Base-by-base conservation (phyloP, 2,329 filamentous ascomycete genomes). In the Colletotrichum tamarilloi region DNA sequence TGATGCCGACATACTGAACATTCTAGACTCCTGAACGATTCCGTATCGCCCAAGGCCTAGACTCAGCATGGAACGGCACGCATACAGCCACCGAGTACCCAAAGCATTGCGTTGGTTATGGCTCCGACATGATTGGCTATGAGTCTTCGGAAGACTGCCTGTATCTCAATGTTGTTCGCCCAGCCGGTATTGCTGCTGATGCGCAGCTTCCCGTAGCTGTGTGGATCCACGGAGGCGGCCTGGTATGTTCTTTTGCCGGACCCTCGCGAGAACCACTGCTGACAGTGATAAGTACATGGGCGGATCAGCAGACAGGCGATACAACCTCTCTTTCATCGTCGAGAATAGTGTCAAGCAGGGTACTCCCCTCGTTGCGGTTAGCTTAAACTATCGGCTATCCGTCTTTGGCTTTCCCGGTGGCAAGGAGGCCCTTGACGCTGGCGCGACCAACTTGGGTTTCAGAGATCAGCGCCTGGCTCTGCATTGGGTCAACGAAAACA, bases 301-400 rank as follows among this genome's bases (percentile, higher is more conserved):
- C 2, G 77, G 77, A 19, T 78, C 77, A 79, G 35, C 78, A 73
- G 85, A 89, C 67, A 79, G 83, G 38, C 84, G 89, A 32, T 92
- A 92, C 77, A 92, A 92, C 75, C 82, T 92, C 46, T 89, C 88
- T 11, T 89, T 87, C 69, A 87, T 92, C 38, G 87, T 92, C 2
- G 77, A 85, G 16, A 84, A 86, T 52, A 83, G 85, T 1, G 82
- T 84, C 16, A 75, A 82, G 16, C 82, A 87, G 22, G 82, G 82
- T 55, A 86, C 85, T 46, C 87, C 85, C 0, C 81, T 89, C 64
- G 85, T 89, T 32, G 86, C 81, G 0, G 84, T 89, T 3, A 83
- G 83, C 11, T 75, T 89, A 56, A 88, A 88, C 74, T 89, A 89
- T 74, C 82, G 87, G 19, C 79, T 87, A 8, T 83, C 82, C 12